Percentiles rank a stretch among this genome's conserved stretches.
Evolutionary conservation across 768 basidiomycete species (phyloP).

Genomic region (Kwoniella pini): DNA sequence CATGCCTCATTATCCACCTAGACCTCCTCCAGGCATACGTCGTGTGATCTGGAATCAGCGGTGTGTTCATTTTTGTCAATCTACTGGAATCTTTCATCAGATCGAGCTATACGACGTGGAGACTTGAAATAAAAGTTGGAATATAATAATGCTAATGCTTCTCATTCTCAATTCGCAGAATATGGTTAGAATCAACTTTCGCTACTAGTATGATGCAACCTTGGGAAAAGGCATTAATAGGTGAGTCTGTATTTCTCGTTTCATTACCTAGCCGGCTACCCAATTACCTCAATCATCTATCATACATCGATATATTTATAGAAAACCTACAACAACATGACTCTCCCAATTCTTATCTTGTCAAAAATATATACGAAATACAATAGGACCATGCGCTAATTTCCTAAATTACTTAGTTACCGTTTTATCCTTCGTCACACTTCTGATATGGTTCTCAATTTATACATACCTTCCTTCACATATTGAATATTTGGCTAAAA

Average conservation of each 20-base stretch:
- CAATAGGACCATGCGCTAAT: background rate
- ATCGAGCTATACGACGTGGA: too few species aligned
- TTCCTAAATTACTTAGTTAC: background rate
- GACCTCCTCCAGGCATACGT: conserved; percentile 34
- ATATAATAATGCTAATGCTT: too few species aligned
- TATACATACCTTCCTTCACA: conserved; percentile 66
- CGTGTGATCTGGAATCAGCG: conserved; percentile 35
- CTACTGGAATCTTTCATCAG: too few species aligned
- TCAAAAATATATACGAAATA: too few species aligned
- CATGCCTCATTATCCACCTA: conserved; percentile 34
- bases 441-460: conserved; percentile 59
- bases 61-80: conserved; percentile 20
- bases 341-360: background rate
- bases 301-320: too few species aligned
- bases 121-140: too few species aligned
- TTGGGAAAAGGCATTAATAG: conserved; percentile 67
- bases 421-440: conserved; percentile 26
- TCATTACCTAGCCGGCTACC: too few species aligned
- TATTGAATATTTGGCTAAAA: conserved; percentile 60
- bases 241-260: too few species aligned
- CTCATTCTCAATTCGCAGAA: conserved; percentile 49
- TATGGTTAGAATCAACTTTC: conserved; percentile 65
- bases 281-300: too few species aligned
- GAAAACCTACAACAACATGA: too few species aligned
- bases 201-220: conserved; percentile 66